phyloP scores from a whole-genome alignment of 257 asterid genomes.

The Nyctanthes arbortristis region DNA sequence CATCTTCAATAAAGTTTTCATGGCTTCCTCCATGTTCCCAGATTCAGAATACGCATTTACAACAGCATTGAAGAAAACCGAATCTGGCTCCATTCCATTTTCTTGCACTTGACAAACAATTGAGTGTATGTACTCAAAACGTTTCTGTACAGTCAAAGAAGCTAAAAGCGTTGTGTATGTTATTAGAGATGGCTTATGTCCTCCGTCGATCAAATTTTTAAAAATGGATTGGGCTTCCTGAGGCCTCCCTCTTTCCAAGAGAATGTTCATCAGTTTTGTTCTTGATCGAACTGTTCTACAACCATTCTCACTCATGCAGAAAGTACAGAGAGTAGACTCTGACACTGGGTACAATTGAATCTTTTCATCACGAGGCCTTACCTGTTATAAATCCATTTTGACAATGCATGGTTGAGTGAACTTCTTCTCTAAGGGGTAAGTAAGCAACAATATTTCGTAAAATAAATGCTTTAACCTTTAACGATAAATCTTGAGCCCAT shows the following conservation, averaged over 20 bases:
- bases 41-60: conserved; percentile 74
- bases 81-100: conserved; percentile 53
- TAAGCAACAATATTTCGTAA: background rate
- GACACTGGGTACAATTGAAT: conserved; percentile 41
- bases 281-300: conserved; percentile 55
- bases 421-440: background rate
- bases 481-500: conserved; percentile 20
- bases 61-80: conserved; percentile 63
- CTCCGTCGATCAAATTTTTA: conserved; percentile 51
- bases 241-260: conserved; percentile 52
- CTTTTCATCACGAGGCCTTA: conserved; percentile 31
- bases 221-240: conserved; percentile 51
- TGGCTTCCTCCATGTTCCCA: conserved; percentile 73
- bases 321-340: conserved; percentile 41
- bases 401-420: background rate
- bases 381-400: conserved; percentile 37
- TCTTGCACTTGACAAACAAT: conserved; percentile 54
- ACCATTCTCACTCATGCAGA: conserved; percentile 50
- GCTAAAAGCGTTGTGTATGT: conserved; percentile 76
- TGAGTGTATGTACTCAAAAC: conserved; percentile 44
- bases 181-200: conserved; percentile 71
- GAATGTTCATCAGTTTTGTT: conserved; percentile 63
- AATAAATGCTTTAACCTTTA: conserved; percentile 15
- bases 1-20: conserved; percentile 55
- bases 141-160: conserved; percentile 61